These are phyloP conservation scores for Phytophthora meadii DNA, from an alignment of 352 stramenopile species.

Conservation along the genomic window DNA sequence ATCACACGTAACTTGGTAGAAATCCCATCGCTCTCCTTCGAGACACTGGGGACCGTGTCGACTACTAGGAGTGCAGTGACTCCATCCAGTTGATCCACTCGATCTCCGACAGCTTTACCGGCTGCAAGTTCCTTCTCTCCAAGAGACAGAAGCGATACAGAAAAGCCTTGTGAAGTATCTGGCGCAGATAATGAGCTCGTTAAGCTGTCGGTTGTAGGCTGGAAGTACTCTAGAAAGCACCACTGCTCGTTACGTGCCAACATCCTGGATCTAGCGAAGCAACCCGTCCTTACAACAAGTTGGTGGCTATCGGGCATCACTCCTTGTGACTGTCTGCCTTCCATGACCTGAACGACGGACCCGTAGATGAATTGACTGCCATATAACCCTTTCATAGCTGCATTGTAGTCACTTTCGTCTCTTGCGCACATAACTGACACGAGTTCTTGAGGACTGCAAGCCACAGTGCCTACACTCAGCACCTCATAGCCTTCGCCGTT, in stretches of 20 bases:
- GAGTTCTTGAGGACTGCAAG: conserved; percentile 40
- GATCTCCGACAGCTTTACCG: conserved; percentile 38
- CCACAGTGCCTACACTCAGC: conserved; percentile 33
- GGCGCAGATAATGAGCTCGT: conserved; percentile 5
- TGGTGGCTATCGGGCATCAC: conserved; percentile 25
- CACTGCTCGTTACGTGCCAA: conserved; percentile 53
- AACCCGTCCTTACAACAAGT: conserved; percentile 48
- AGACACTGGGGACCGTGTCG: conserved; percentile 34
- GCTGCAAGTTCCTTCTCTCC: conserved; percentile 34
- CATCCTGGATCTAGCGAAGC: conserved; percentile 46
- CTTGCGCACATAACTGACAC: conserved; percentile 26
- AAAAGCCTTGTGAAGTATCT: conserved; percentile 35
- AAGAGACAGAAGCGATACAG: conserved; percentile 38
- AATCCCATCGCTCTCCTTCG: conserved; percentile 13
- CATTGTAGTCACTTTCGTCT: conserved; percentile 44
- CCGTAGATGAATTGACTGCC: conserved; percentile 58
- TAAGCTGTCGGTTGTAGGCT: conserved; percentile 15
- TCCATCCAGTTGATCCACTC: conserved; percentile 50
- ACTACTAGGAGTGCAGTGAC: conserved; percentile 45
- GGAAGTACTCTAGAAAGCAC: conserved; percentile 60
- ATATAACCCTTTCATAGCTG: conserved; percentile 47
- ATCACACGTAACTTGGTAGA: conserved; percentile 38
- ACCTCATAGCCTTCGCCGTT: conserved; percentile 32
- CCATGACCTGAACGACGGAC: conserved; percentile 45
- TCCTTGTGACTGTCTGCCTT: conserved; percentile 6